phyloP scores from a whole-genome alignment of 352 stramenopile species.

The Phytophthora aleatoria region DNA sequence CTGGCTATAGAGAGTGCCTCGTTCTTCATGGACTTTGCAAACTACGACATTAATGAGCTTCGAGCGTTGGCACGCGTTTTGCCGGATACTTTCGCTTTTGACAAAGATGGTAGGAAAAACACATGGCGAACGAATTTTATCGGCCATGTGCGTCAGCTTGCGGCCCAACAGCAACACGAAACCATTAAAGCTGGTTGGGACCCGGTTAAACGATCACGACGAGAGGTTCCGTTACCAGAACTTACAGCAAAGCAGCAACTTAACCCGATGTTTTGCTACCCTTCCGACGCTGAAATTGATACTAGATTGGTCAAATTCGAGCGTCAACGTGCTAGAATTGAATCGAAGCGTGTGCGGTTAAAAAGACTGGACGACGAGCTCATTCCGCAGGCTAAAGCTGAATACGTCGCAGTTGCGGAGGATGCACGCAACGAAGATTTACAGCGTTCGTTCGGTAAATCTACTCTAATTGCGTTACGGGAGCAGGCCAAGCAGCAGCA shows the following conservation, averaged over 20 bases:
- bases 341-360: constrained; percentile 45
- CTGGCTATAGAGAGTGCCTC: constrained; percentile 61
- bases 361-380: constrained; percentile 47
- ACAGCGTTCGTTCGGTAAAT: constrained; percentile 63
- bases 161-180: constrained; percentile 62
- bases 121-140: constrained; percentile 68
- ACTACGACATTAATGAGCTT: constrained; percentile 72
- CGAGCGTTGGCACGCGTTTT: constrained; percentile 56
- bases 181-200: constrained; percentile 74
- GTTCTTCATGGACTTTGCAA: constrained; percentile 69
- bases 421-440: constrained; percentile 73
- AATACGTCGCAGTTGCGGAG: constrained; percentile 78
- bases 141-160: constrained; percentile 58
- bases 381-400: constrained; percentile 71
- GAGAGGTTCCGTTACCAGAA: constrained; percentile 61
- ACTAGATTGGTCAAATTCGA: constrained; percentile 61
- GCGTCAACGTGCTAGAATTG: constrained; percentile 52
- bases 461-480: constrained; percentile 63
- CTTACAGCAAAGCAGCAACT: constrained; percentile 62
- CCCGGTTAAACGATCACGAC: constrained; percentile 37
- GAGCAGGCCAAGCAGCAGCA: constrained; percentile 68
- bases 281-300: constrained; percentile 68
- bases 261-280: constrained; percentile 74
- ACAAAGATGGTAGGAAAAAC: constrained; percentile 74
- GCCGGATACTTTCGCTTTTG: constrained; percentile 68